Evolutionary conservation across 2,329 filamentous ascomycete species (phyloP).

Genomic region (Apiospora phragmitis): DNA sequence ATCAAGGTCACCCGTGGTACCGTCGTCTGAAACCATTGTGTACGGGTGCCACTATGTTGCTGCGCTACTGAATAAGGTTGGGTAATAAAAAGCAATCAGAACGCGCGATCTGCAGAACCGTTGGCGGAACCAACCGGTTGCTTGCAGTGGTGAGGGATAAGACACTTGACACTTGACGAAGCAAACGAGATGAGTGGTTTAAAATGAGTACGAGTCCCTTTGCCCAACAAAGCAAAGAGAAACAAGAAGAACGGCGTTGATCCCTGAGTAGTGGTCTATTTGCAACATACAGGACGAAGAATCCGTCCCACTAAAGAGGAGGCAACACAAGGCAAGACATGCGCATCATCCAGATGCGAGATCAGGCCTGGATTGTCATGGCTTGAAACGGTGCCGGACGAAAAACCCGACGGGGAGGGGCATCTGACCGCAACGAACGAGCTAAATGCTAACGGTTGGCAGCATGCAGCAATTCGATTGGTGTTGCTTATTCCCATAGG

Average conservation of each 20-base stretch:
- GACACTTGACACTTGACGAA: conserved; percentile 6
- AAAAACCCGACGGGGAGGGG: neutral
- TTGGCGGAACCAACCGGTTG: neutral
- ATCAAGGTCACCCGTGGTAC: neutral
- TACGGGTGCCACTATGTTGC: neutral
- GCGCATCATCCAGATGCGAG: neutral
- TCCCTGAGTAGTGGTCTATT: neutral
- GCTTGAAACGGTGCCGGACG: neutral
- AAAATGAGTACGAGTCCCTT: neutral
- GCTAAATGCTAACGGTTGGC: neutral
- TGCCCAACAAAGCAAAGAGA: neutral
- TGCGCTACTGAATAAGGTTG: conserved; percentile 1
- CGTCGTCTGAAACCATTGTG: neutral
- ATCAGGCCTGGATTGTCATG: neutral
- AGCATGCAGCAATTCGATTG: neutral
- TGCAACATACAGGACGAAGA: neutral
- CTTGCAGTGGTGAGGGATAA: neutral
- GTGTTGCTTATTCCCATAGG: neutral
- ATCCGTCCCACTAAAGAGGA: neutral
- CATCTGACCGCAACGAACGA: neutral
- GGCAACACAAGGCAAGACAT: neutral
- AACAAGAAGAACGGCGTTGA: neutral
- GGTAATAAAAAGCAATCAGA: neutral
- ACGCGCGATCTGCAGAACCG: neutral
- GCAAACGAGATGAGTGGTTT: neutral